A percentile compares a stretch with the other conserved stretches of the same genome.
Conservation (phyloP, 768 basidiomycete genomes). For the Auricularia cornea region DNA sequence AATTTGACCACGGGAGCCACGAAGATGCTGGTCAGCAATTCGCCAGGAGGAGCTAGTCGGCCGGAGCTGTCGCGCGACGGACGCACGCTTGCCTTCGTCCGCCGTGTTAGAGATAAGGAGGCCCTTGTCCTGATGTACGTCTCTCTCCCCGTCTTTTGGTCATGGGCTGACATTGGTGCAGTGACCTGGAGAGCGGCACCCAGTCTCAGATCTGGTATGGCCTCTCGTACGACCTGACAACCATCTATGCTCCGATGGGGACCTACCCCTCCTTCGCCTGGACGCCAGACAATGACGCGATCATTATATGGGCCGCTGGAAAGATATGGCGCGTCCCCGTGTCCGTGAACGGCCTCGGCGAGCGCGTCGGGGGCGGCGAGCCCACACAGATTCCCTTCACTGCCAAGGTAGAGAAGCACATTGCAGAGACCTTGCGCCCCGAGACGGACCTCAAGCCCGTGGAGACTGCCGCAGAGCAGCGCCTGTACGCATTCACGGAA, state of each 20-base stretch:
- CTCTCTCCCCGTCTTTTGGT: background rate
- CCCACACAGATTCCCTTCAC: slow-evolving; percentile 48
- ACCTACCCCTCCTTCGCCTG: slow-evolving; percentile 74
- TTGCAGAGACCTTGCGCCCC: slow-evolving; percentile 44
- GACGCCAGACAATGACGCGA: slow-evolving; percentile 45
- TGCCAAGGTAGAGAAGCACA: slow-evolving; percentile 53
- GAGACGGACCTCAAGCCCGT: slow-evolving; percentile 41
- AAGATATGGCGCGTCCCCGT: slow-evolving; percentile 59
- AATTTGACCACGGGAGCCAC: slow-evolving; percentile 52
- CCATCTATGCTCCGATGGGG: slow-evolving; percentile 66
- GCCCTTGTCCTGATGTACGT: slow-evolving; percentile 62
- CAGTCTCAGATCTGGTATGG: slow-evolving; percentile 62
- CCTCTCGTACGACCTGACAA: slow-evolving; percentile 54
- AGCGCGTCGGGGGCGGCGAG: slow-evolving; percentile 35
- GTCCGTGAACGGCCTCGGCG: slow-evolving; percentile 39
- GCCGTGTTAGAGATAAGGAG: slow-evolving; percentile 64
- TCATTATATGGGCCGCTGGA: slow-evolving; percentile 70
- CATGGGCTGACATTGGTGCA: slow-evolving; percentile 17
- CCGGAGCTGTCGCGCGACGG: slow-evolving; percentile 63
- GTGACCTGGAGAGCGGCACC: slow-evolving; percentile 59
- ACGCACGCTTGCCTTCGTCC: slow-evolving; percentile 64
- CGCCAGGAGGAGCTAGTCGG: slow-evolving; percentile 62
- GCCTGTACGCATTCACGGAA: slow-evolving; percentile 55
- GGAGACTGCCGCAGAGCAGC: slow-evolving; percentile 46
- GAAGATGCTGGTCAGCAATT: slow-evolving; percentile 43